A percentile compares a stretch with the other conserved stretches of the same genome.
Conservation (phyloP, 148 eudicot genomes). For the Fagopyrum homotropicum region DNA sequence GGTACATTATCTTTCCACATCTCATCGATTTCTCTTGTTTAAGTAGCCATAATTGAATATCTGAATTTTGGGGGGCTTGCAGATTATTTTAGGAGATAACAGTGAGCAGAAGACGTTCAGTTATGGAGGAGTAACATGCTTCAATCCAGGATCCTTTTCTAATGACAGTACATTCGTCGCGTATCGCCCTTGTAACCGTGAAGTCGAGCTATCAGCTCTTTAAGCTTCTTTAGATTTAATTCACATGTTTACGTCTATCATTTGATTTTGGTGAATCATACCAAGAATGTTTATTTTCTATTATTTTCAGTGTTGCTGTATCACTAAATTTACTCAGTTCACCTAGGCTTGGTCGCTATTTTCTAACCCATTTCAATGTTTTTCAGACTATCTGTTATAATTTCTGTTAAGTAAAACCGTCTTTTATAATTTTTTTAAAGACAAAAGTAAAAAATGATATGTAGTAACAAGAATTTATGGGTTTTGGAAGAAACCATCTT, state of each 20-base stretch:
- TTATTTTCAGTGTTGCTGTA: too few relatives aligned
- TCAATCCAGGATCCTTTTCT: constrained; percentile 95
- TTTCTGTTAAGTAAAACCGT: too few relatives aligned
- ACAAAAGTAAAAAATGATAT: too few relatives aligned
- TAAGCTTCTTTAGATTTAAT: constrained; percentile 17
- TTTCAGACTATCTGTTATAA: too few relatives aligned
- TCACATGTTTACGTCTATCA: not conserved
- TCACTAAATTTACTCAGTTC: too few relatives aligned
- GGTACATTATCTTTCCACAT: constrained; percentile 29
- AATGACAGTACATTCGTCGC: constrained; percentile 71
- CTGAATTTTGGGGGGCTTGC: constrained; percentile 13
- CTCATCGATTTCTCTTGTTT: not conserved
- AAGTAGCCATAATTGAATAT: not conserved
- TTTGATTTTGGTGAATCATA: not conserved
- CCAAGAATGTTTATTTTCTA: too few relatives aligned
- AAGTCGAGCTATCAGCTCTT: constrained; percentile 75
- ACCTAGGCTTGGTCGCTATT: too few relatives aligned
- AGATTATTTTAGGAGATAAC: constrained; percentile 85
- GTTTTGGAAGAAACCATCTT: too few relatives aligned
- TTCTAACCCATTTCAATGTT: too few relatives aligned
- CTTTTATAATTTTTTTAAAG: too few relatives aligned
- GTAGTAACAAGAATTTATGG: too few relatives aligned
- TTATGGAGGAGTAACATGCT: constrained; percentile 77
- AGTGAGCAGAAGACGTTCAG: constrained; percentile 82
- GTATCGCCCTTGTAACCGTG: constrained; percentile 71